These are phyloP conservation scores for Candida pini DNA, from an alignment of 805 yeast species.

Conservation along the genomic window DNA sequence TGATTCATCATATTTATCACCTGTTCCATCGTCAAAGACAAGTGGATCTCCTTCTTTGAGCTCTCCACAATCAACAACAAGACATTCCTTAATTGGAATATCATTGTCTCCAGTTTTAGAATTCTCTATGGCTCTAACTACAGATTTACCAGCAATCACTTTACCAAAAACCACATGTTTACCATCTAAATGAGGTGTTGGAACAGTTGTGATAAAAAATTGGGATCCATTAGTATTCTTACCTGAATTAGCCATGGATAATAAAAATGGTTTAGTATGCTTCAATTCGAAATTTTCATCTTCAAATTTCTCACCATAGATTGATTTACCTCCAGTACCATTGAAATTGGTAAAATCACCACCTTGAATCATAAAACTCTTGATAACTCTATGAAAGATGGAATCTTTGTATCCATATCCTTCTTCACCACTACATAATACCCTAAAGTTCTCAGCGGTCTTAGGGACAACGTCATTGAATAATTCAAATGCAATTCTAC, in stretches of 20 bases:
- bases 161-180: slow-evolving; percentile 96
- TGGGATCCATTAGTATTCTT: slow-evolving; percentile 95
- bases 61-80: slow-evolving; percentile 74
- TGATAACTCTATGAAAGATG: slow-evolving; percentile 89
- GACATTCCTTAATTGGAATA: slow-evolving; percentile 65
- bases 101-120: slow-evolving; percentile 60
- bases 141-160: slow-evolving; percentile 74
- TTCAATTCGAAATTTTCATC: slow-evolving; percentile 78
- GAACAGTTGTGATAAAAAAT: slow-evolving; percentile 87
- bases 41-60: slow-evolving; percentile 51
- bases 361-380: slow-evolving; percentile 89
- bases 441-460: slow-evolving; percentile 86
- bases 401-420: slow-evolving; percentile 78
- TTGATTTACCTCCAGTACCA: slow-evolving; percentile 80
- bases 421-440: slow-evolving; percentile 84
- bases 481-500: slow-evolving; percentile 76
- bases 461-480: slow-evolving; percentile 60
- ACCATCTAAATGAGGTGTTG: slow-evolving; percentile 91
- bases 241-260: slow-evolving; percentile 97
- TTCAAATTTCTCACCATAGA: slow-evolving; percentile 80
- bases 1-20: slow-evolving; percentile 74
- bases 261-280: slow-evolving; percentile 80
- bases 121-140: slow-evolving; percentile 75
- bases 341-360: slow-evolving; percentile 78
- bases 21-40: slow-evolving; percentile 68